Percentiles rank a stretch among this genome's conserved stretches.
phyloP scores from a whole-genome alignment of 768 basidiomycete species.

The Leccinum incarnatum region DNA sequence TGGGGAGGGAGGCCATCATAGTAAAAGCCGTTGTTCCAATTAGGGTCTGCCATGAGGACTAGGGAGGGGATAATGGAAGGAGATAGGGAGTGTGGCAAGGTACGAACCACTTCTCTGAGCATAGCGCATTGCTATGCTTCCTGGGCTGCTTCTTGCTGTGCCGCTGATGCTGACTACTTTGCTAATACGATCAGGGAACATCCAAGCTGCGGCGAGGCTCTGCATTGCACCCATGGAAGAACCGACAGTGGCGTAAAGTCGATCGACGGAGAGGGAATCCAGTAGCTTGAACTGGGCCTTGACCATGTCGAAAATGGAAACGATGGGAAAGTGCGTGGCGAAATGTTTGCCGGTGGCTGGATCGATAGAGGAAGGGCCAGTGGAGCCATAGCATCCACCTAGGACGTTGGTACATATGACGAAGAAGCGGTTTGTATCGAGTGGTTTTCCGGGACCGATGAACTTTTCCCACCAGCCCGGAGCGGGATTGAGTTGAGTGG shows the following conservation, averaged over 20 bases:
- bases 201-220: constrained; percentile 92
- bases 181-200: constrained; percentile 83
- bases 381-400: constrained; percentile 97
- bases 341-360: constrained; percentile 67
- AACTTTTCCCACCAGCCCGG: constrained; percentile 99
- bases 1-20: constrained; percentile 95
- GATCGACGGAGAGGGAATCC: constrained; percentile 79
- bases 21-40: constrained; percentile 99
- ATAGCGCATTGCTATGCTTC: constrained; percentile 92
- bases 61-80: constrained; percentile 2
- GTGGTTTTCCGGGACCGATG: constrained; percentile 90
- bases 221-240: constrained; percentile 99
- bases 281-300: constrained; percentile 86
- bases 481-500: constrained; percentile 69
- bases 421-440: constrained; percentile 92
- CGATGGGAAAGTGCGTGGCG: constrained; percentile 86
- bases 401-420: constrained; percentile 95
- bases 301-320: constrained; percentile 97
- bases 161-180: constrained; percentile 95
- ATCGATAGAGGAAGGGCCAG: constrained; percentile 86
- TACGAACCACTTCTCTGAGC: constrained; percentile 88
- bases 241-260: constrained; percentile 91
- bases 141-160: constrained; percentile 87
- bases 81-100: neutral
- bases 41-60: constrained; percentile 99